Base-by-base conservation (phyloP, 1,284 basidiomycete genomes). In the Puccinia novopanici region DNA sequence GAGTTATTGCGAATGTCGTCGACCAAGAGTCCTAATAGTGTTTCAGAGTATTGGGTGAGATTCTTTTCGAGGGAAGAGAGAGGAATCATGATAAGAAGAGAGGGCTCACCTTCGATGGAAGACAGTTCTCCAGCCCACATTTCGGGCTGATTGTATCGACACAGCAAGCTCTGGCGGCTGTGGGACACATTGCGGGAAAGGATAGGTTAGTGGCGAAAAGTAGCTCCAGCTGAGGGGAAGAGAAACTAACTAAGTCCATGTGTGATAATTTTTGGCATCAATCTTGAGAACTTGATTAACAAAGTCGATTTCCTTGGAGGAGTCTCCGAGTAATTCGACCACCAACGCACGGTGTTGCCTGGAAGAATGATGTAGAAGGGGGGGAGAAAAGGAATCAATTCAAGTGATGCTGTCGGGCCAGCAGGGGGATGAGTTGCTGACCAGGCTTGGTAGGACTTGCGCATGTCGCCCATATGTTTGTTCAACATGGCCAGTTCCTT, bases 361-460 rank as follows among this genome's bases (percentile, higher is more conserved):
- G 80, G 5, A 9, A 37, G 24, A 37, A 10, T 2, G 40, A 76
- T 27, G 40, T 9, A 3, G 22, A 65, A 37, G 52, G 17, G 10
- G n/a, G n/a, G n/a, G n/a, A n/a, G n/a, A n/a, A n/a, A n/a, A n/a
- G n/a, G n/a, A n/a, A n/a, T 27, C 12, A 22, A 3, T 30, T 40
- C 48, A 8, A 30, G 59, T 27, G 19, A 27, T 24, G 8, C 6
- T 19, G 52, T 27, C 17, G 27, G 30, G 54, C 24, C n/a, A n/a
- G 57, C 30, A 67, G 34, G 12, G 34, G 37, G 24, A 40, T 68
- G 15, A 67, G 15, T 17, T 13, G 84, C 87, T 81, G 61, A 88
- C 95, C 95, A 98, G 65, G 97, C 94, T 88, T 98, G 95, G 86
- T 98, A 98, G 17, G 91, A 93, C 88, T 98, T 98, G 84, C 96